phyloP scores from a whole-genome alignment of 2,329 filamentous ascomycete species.

The Pseudocercospora cruenta region DNA sequence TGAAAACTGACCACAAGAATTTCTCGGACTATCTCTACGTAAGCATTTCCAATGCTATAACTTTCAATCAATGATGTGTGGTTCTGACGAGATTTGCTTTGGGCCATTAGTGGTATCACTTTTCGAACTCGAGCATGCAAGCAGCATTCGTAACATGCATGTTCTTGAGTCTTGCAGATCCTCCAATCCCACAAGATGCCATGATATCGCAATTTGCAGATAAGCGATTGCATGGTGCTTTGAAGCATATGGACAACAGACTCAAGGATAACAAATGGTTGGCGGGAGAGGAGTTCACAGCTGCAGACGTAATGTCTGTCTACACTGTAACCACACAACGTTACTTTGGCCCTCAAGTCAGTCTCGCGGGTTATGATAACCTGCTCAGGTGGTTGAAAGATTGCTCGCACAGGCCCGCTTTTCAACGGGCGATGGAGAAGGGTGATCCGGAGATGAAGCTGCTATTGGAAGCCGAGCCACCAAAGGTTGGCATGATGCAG shows the following conservation, averaged over 20 bases:
- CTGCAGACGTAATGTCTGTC: slow-evolving; percentile 66
- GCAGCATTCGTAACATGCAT: slow-evolving; percentile 38
- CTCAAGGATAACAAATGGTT: slow-evolving; percentile 57
- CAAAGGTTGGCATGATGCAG: slow-evolving; percentile 22
- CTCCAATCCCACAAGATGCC: slow-evolving; percentile 33
- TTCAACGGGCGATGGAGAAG: slow-evolving; percentile 39
- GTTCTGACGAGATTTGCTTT: too few relatives aligned
- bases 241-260: slow-evolving; percentile 54
- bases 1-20: slow-evolving; percentile 48
- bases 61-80: slow-evolving; percentile 24
- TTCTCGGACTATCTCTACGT: slow-evolving; percentile 67
- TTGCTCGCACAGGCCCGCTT: slow-evolving; percentile 33
- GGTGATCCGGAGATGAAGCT: slow-evolving; percentile 37
- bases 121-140: slow-evolving; percentile 41
- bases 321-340: slow-evolving; percentile 65
- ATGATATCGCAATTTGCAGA: slow-evolving; percentile 36
- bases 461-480: slow-evolving; percentile 23
- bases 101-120: slow-evolving; percentile 34
- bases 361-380: slow-evolving; percentile 29
- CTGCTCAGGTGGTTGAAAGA: slow-evolving; percentile 38
- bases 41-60: slow-evolving; percentile 43
- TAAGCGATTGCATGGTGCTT: slow-evolving; percentile 39
- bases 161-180: slow-evolving; percentile 27
- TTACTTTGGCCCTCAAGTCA: slow-evolving; percentile 49
- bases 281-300: slow-evolving; percentile 64